A percentile compares a stretch with the other conserved stretches of the same genome.
These are phyloP conservation scores for Bacterosira constricta DNA, from an alignment of 108 stramenopile species.

Conservation along the genomic window DNA sequence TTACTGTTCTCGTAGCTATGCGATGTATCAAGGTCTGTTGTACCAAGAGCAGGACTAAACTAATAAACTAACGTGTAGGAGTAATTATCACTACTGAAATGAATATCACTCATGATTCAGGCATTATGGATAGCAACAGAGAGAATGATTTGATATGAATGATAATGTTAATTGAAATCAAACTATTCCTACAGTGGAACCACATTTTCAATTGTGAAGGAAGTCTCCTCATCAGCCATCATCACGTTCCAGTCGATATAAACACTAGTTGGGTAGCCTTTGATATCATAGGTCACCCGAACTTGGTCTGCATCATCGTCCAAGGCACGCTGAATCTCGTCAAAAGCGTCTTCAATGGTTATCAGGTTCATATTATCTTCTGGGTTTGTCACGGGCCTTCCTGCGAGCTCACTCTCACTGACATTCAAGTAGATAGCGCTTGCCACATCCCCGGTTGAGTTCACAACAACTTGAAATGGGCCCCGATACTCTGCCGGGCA, in stretches of 20 bases:
- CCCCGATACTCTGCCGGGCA: not conserved
- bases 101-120: too few relatives aligned
- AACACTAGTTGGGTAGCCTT: not conserved
- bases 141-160: too few relatives aligned
- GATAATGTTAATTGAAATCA: too few relatives aligned
- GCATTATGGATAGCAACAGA: too few relatives aligned
- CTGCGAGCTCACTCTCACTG: not conserved
- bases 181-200: not conserved
- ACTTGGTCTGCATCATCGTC: not conserved
- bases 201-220: not conserved
- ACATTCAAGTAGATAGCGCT: constrained; percentile 2
- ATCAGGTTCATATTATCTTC: not conserved
- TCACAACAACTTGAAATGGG: not conserved
- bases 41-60: not conserved
- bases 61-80: too few relatives aligned
- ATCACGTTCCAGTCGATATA: not conserved
- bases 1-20: not conserved
- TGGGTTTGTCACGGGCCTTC: not conserved
- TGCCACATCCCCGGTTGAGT: not conserved
- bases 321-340: not conserved
- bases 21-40: not conserved
- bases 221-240: not conserved
- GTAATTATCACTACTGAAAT: too few relatives aligned
- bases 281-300: not conserved
- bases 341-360: not conserved